These are phyloP conservation scores for Hygrophoropsis aurantiaca DNA, from an alignment of 768 basidiomycete species.

Conservation along the genomic window DNA sequence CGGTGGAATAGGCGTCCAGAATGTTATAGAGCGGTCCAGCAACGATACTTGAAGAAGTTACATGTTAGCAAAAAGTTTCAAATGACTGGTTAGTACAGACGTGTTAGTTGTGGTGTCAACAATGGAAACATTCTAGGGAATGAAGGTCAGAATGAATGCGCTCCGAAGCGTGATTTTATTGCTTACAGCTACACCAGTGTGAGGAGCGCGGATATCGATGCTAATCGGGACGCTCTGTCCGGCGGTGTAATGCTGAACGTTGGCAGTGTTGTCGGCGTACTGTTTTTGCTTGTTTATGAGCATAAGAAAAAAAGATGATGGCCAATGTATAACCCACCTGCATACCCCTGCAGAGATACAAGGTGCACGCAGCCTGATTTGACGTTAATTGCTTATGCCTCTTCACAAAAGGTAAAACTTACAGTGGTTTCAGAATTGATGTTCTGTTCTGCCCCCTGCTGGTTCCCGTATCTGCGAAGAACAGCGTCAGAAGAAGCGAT, in stretches of 20 bases:
- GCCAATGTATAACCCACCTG: background rate
- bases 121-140: too few species aligned
- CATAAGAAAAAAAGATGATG: background rate
- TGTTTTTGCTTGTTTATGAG: background rate
- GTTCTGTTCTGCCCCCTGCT: conserved; percentile 1
- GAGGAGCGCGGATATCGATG: background rate
- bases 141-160: too few species aligned
- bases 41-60: too few species aligned
- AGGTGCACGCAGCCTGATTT: background rate
- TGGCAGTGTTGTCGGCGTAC: background rate
- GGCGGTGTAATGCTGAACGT: background rate
- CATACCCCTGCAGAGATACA: background rate
- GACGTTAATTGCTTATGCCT: too few species aligned
- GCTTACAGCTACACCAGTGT: conserved; percentile 1
- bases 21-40: background rate
- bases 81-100: too few species aligned
- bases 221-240: background rate
- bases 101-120: too few species aligned
- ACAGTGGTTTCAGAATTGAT: conserved; percentile 1
- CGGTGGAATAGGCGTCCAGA: conserved; percentile 1
- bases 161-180: too few species aligned
- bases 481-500: conserved; percentile 11
- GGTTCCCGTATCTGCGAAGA: background rate
- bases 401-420: too few species aligned
- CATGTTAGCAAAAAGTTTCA: too few species aligned